Conservation (phyloP, 148 eudicot species). For the Tetragonia tetragonoides region DNA sequence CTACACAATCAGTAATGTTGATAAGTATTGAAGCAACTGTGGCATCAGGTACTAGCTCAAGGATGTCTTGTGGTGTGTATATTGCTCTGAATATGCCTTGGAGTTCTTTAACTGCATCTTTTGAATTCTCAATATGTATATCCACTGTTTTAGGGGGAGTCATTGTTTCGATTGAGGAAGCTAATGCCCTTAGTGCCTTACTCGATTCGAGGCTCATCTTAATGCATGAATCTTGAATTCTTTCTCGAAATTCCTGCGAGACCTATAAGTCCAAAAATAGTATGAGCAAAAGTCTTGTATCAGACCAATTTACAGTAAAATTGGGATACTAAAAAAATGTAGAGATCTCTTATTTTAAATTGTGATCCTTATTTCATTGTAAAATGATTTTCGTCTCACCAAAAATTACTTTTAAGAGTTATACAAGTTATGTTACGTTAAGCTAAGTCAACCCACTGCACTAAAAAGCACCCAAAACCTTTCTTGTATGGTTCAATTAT, state of each 20-base stretch:
- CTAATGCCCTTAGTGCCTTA: conserved; percentile 44
- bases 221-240: conserved; percentile 44
- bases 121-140: conserved; percentile 38
- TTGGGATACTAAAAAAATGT: no score
- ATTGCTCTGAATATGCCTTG: conserved; percentile 25
- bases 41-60: conserved; percentile 38
- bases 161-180: conserved; percentile 41
- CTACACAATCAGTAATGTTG: conserved; percentile 41
- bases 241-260: conserved; percentile 36
- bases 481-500: no score
- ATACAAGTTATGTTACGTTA: no score
- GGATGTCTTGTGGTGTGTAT: conserved; percentile 23
- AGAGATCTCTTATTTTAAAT: no score
- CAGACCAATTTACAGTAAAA: background rate
- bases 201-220: conserved; percentile 52
- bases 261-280: conserved; percentile 24
- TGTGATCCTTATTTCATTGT: no score
- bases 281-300: background rate
- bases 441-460: no score
- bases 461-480: no score
- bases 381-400: no score
- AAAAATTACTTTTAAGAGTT: no score
- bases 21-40: conserved; percentile 40
- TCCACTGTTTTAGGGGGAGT: conserved; percentile 27
- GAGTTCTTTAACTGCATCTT: conserved; percentile 42